These are phyloP conservation scores for Daldinia childiae DNA, from an alignment of 495 filamentous ascomycete species.

Conservation along the genomic window DNA sequence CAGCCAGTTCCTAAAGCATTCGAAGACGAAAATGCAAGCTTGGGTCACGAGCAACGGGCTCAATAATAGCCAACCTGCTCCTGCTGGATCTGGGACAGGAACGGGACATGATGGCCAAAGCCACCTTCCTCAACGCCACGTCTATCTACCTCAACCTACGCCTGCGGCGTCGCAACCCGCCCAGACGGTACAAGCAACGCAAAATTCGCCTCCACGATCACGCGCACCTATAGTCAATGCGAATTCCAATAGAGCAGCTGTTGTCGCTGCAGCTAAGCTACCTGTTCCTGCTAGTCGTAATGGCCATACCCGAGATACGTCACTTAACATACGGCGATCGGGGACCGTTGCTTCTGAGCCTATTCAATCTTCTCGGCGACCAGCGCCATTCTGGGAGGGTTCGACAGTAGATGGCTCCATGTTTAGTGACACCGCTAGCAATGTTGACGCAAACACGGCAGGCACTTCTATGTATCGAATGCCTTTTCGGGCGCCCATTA, in stretches of 20 bases:
- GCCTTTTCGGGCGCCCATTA: slow-evolving; percentile 30
- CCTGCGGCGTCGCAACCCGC: slow-evolving; percentile 26
- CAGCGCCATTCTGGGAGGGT: slow-evolving; percentile 46
- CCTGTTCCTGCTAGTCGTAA: slow-evolving; percentile 38
- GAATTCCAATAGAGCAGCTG: slow-evolving; percentile 40
- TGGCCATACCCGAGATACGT: slow-evolving; percentile 39
- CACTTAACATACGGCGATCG: slow-evolving; percentile 33
- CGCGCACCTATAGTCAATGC: slow-evolving; percentile 46
- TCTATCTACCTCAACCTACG: slow-evolving; percentile 39
- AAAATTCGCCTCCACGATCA: slow-evolving; percentile 43
- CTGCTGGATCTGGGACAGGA: slow-evolving; percentile 36
- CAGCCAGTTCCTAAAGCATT: slow-evolving; percentile 46
- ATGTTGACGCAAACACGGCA: slow-evolving; percentile 41
- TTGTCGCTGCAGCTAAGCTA: slow-evolving; percentile 32
- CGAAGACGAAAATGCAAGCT: slow-evolving; percentile 47
- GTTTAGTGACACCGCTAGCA: slow-evolving; percentile 48
- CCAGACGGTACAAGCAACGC: slow-evolving; percentile 22
- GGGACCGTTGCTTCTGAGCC: slow-evolving; percentile 40
- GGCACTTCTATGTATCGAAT: slow-evolving; percentile 35
- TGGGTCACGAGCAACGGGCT: slow-evolving; percentile 45
- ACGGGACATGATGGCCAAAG: slow-evolving; percentile 37
- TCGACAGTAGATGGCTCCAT: slow-evolving; percentile 47
- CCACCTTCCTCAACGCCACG: slow-evolving; percentile 43
- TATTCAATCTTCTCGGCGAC: slow-evolving; percentile 35
- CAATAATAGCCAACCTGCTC: slow-evolving; percentile 35